Conservation (phyloP, 2,329 filamentous ascomycete species). For the Pseudocercospora eumusae region DNA sequence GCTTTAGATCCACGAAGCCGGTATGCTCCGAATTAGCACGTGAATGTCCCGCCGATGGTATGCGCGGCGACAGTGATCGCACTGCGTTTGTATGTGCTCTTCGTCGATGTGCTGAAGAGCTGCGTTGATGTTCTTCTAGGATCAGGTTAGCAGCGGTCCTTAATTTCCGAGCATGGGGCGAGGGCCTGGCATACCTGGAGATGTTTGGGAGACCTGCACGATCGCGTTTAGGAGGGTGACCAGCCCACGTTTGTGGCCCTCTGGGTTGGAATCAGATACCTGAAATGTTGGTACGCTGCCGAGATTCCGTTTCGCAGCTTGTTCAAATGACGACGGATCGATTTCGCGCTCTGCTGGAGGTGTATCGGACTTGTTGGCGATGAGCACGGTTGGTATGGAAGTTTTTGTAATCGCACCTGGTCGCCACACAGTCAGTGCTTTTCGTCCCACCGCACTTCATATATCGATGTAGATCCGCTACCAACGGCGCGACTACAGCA, state of each 20-base stretch:
- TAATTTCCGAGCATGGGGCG: constrained; percentile 1
- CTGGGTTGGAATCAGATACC: constrained; percentile 68
- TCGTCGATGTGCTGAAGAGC: constrained; percentile 40
- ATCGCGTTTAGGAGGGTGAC: constrained; percentile 73
- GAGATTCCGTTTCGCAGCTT: constrained; percentile 62
- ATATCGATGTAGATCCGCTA: background rate
- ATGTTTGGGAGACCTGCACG: constrained; percentile 52
- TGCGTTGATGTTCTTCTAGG: constrained; percentile 25
- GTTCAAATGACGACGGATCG: constrained; percentile 67
- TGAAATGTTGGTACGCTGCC: constrained; percentile 70
- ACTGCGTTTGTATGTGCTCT: constrained; percentile 51
- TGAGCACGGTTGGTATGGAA: constrained; percentile 73
- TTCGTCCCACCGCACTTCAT: constrained; percentile 3
- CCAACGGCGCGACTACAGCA: constrained; percentile 9
- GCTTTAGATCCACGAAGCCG: constrained; percentile 32
- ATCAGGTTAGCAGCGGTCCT: constrained; percentile 10
- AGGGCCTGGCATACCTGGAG: constrained; percentile 58
- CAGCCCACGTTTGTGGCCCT: constrained; percentile 74
- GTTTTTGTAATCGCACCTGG: constrained; percentile 73
- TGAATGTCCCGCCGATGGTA: constrained; percentile 45
- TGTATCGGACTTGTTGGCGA: constrained; percentile 87
- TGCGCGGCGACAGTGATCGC: constrained; percentile 44
- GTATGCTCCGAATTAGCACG: constrained; percentile 53
- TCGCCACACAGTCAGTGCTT: constrained; percentile 15
- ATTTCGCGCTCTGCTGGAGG: constrained; percentile 69